Evolutionary conservation across 805 yeast genomes (phyloP).

Genomic region (Cyberlindnera amylophila): DNA sequence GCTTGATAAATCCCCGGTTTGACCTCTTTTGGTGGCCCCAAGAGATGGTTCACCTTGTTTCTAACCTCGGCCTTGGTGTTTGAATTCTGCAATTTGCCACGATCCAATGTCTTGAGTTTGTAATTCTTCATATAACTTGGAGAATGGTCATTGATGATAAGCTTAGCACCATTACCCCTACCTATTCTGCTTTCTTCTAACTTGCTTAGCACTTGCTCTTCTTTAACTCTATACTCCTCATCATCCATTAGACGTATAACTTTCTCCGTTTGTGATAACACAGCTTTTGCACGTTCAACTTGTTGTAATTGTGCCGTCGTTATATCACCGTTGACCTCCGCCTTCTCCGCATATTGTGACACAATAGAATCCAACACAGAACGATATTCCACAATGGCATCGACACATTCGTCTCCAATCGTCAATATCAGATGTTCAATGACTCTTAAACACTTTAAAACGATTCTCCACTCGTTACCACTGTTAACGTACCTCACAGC

Average conservation of each 20-base stretch:
- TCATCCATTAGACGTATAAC: constrained; percentile 9
- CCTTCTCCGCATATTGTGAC: constrained; percentile 2
- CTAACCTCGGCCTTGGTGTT: constrained; percentile 16
- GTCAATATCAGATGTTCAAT: constrained; percentile 31
- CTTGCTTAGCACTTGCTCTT: constrained; percentile 9
- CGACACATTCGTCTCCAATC: constrained; percentile 8
- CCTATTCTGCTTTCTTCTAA: constrained; percentile 5
- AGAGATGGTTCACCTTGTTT: constrained; percentile 12
- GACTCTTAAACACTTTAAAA: constrained; percentile 34
- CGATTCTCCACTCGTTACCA: constrained; percentile 39
- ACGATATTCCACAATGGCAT: constrained; percentile 1
- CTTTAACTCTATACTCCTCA: constrained; percentile 3
- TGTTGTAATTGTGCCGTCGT: constrained; percentile 7
- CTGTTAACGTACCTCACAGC: constrained; percentile 34
- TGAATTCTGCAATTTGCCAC: constrained; percentile 15
- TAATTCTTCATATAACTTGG: constrained; percentile 10
- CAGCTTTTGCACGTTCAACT: constrained; percentile 12
- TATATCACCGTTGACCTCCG: not conserved
- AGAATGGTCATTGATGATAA: constrained; percentile 2
- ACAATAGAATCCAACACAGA: not conserved
- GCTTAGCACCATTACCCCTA: constrained; percentile 6
- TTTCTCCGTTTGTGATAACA: constrained; percentile 3
- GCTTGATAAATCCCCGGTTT: constrained; percentile 10
- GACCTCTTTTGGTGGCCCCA: constrained; percentile 3
- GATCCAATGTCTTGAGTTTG: constrained; percentile 14